Evolutionary conservation across 73 alveolate species (phyloP).

Genomic region (Paramecium sonneborni): DNA sequence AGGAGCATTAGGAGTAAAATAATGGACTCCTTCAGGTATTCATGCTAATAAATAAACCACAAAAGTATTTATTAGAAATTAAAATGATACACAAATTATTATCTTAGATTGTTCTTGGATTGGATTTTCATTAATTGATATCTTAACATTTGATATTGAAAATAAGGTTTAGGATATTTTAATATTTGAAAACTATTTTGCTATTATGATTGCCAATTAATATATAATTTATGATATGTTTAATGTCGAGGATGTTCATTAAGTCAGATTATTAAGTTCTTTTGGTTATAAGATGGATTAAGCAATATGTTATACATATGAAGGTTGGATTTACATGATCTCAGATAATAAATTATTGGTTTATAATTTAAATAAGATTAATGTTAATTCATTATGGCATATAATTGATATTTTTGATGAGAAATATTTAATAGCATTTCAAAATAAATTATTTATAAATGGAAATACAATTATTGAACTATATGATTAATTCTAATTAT

Average conservation of each 20-base stretch:
- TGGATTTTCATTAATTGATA: neutral
- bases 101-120: neutral
- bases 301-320: neutral
- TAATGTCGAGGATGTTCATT: neutral
- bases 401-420: neutral
- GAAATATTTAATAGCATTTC: neutral
- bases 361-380: neutral
- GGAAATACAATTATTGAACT: neutral
- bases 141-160: neutral
- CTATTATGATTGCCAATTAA: neutral
- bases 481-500: neutral
- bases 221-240: neutral
- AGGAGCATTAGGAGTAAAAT: neutral
- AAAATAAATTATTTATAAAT: neutral
- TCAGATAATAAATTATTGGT: neutral
- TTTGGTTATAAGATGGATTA: neutral
- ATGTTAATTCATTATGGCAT: conserved; percentile 17
- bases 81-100: neutral
- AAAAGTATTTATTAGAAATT: neutral
- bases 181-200: neutral
- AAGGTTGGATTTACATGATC: neutral
- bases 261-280: neutral
- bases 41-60: neutral
- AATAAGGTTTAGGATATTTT: neutral
- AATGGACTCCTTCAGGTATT: neutral